Base-by-base conservation (phyloP, 2,329 filamentous ascomycete species). In the Sarocladiaceae sp. region DNA sequence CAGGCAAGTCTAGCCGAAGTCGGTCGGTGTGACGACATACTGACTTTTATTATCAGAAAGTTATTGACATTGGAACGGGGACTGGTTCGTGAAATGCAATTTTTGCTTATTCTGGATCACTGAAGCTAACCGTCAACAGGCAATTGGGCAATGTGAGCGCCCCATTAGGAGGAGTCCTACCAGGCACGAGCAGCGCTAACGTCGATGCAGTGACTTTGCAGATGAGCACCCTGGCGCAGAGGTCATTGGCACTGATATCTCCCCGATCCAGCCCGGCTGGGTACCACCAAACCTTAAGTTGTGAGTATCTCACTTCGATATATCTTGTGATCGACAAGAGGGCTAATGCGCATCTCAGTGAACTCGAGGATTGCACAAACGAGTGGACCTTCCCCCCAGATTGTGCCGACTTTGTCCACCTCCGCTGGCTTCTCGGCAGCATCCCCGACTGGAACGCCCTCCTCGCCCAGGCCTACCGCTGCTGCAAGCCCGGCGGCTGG, bases 361-460 rank as follows among this genome's bases (percentile, higher is more conserved):
- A 81, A 47, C 72, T 83, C 33, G 81, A 84, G 53, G 79, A 85
- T 54, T 74, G 76, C 39, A 76, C 76, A 47, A 66, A 55, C 4
- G 62, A 64, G 0, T 70, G 67, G 65, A 78, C 63, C 58, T 77
- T 63, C 55, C n/a, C 47, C 4, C 63, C 67, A 49, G 70, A 48
- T 50, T 48, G 50, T n/a, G 76, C 78, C 53, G 78, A 83, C 59
- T 79, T 72, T 52, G 71, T 82, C 44, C 78, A 80, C 55, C 71
- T 73, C 3, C 70, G 72, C 16, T 66, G 74, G 50, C 62, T 80
- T 48, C 59, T 69, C 1, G 77, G 78, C 19, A 67, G 68, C 44
- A 69, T 80, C 48, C 57, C 64, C 2, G 76, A 78, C 47, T 80
- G 74, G 55, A 66, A 68, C 20, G 63, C 68, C 27, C 55, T 80